Base-by-base conservation (phyloP, 169 alveolate genomes). In the Plasmodium gonderi region DNA sequence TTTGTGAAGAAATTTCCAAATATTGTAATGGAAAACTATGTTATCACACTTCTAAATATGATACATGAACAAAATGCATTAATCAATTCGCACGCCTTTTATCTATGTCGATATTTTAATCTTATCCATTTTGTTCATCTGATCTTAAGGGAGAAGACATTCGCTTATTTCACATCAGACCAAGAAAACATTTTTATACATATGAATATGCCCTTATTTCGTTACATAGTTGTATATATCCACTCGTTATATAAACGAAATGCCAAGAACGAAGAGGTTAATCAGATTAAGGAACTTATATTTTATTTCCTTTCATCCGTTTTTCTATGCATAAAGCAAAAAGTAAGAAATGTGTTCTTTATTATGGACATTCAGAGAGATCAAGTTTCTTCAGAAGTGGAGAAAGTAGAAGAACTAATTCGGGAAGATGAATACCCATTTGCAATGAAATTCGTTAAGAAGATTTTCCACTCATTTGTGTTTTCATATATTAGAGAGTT, bases 21-120 rank as follows among this genome's bases (percentile, higher is more conserved):
- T 68, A 31, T 3, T 0, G n/a, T 1, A n/a, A 64, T 1, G 17
- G 17, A 75, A 38, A 87, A 44, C 0, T 38, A 23, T 65, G 23
- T 36, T 14, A 31, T 6, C 9, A 8, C 23, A 44, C 51, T 87
- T 45, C 65, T 75, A 20, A 76, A 87, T 20, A 44, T 75, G n/a
- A 45, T 78, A 14, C 68, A 75, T 33, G n/a, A 54, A 17, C 93
- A 75, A 44, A 45, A 60, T 60, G 3, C 54, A 45, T 45, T 87
- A 20, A 75, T 23, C 20, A 54, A 29, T 17, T 75, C 80, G 0
- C 69, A 51, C 14, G 20, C 67, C 12, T 75, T 74, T 65, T 87
- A 75, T 67, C 79, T 87, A 44, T 78, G 29, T 26, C 42, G 17
- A 3, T 87, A 87, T 60, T 54, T 87, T n/a, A 17, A 87, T 20